Base-by-base conservation (phyloP, 2,329 filamentous ascomycete species). In the Pseudocercospora eumusae region DNA sequence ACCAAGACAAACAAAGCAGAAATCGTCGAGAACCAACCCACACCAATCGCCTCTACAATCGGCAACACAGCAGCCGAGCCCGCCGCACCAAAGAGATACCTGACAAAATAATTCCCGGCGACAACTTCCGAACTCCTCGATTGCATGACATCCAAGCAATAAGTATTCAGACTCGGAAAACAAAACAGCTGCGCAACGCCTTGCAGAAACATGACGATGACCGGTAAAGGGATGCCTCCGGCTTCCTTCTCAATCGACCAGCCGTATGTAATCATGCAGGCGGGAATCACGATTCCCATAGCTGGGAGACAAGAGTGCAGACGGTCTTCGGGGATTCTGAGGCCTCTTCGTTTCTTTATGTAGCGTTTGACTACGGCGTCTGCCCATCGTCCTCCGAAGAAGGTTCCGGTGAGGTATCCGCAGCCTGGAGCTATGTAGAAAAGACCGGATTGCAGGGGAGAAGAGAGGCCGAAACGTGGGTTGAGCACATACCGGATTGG, bases 81-180 rank as follows among this genome's bases (percentile, higher is more conserved):
- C 4, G 85, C 76, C 10, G 89, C 90, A 0, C 87, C 90, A 67
- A 92, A 89, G 5, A 92, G 72, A 74, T 93, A 95, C 5, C 91
- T 82, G 56, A 90, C 80, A 70, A 92, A 86, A 74, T 93, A 95
- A 74, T 93, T 95, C 0, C 89, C 89, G 0, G 90, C 89, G 61
- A 73, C 70, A 9, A 93, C 89, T 71, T 95, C 90, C 3, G 88
- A 85, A 47, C 86, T 86, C 28, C 84, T 80, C 1, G 81, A 81
- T 66, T 88, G 88, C 87, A 93, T 91, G 11, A 93, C 90, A 73
- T 95, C 90, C 44, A 95, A 76, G 73, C 90, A 93, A 76, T 95
- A 93, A 0, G 89, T 90, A 40, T 93, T 92, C 64, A 93, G 74
- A 53, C 84, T 86, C 0, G 89, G 89, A 70, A 92, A 92, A 69